Base-by-base conservation (phyloP, 2,329 filamentous ascomycete species). In the Fusarium robinianum region DNA sequence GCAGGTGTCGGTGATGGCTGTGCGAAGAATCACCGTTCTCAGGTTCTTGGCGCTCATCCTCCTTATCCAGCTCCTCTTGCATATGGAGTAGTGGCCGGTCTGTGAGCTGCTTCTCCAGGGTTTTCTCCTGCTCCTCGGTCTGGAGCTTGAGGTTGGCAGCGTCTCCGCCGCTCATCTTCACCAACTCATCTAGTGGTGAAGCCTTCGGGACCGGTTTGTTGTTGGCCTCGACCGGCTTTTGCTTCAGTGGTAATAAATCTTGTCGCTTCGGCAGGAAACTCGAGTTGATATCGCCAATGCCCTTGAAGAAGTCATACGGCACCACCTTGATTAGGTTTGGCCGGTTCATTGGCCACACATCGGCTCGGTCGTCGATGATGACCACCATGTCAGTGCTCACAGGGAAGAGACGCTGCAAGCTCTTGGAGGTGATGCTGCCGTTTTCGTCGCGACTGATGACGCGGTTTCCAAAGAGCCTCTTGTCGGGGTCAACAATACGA, bases 361-460 rank as follows among this genome's bases (percentile, higher is more conserved):
- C 94, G 39, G 90, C 90, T 57, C 94, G 83, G 68, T 99, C 94
- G 65, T 99, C 94, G 55, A 99, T 99, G 60, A 99, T 96, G 46
- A 96, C 91, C 1, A 96, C 95, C 94, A 99, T 99, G 69, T 95
- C 92, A 5, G 92, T 97, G 69, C 95, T 95, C 47, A 96, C 89
- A 5, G 95, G 94, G 67, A 99, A 99, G 10, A 99, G 71, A 6
- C 94, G 83, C 63, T 94, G 88, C 19, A 99, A 74, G 57, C 85
- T 94, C 76, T 99, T 99, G 46, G 87, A 84, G 3, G 86, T 88
- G 67, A 97, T 84, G 66, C 87, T 96, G 41, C 92, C 92, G 65
- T 95, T 99, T 71, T 99, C 94, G 66, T 97, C 92, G 61, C 94
- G 87, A 68, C 92, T 97, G 62, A 99, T 87, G 60, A 99, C 91